phyloP scores from a whole-genome alignment of 768 basidiomycete species.

The Boletus subparvulus region DNA sequence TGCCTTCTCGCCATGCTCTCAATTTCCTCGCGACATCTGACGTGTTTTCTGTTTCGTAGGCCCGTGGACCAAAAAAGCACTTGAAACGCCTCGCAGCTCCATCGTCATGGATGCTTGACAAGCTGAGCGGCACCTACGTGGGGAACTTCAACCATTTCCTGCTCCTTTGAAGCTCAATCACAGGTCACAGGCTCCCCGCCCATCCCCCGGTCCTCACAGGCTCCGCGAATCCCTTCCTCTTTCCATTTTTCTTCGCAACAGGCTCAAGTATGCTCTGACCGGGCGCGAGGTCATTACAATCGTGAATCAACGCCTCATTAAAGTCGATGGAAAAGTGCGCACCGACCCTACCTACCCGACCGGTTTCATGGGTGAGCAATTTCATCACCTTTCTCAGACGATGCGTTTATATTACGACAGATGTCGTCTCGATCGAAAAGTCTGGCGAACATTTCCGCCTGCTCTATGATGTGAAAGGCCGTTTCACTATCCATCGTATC shows the following conservation, averaged over 20 bases:
- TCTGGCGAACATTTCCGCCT: conserved; percentile 99
- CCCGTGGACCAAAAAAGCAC: conserved; percentile 98
- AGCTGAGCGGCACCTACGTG: conserved; percentile 93
- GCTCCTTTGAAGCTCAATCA: conserved; percentile 6
- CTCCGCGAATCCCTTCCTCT: conserved; percentile 98
- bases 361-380: conserved; percentile 89
- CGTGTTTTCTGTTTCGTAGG: conserved; percentile 47
- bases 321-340: conserved; percentile 98
- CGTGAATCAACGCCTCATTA: conserved; percentile 94
- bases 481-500: conserved; percentile 99
- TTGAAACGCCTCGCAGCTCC: conserved; percentile 97
- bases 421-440: conserved; percentile 96
- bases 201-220: conserved; percentile 98
- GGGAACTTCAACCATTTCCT: conserved; percentile 29
- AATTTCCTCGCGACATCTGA: conserved; percentile 14
- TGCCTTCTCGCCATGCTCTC: not conserved
- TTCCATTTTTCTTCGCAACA: conserved; percentile 96
- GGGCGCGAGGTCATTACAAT: conserved; percentile 95
- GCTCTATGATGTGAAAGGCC: conserved; percentile 98
- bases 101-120: conserved; percentile 99
- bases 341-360: conserved; percentile 96
- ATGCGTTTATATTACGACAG: conserved; percentile 39
- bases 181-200: conserved; percentile 78
- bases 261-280: conserved; percentile 98
- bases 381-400: not conserved